These are phyloP conservation scores for Artemisia argyi DNA, from an alignment of 129 eudicot species.

Conservation along the genomic window DNA sequence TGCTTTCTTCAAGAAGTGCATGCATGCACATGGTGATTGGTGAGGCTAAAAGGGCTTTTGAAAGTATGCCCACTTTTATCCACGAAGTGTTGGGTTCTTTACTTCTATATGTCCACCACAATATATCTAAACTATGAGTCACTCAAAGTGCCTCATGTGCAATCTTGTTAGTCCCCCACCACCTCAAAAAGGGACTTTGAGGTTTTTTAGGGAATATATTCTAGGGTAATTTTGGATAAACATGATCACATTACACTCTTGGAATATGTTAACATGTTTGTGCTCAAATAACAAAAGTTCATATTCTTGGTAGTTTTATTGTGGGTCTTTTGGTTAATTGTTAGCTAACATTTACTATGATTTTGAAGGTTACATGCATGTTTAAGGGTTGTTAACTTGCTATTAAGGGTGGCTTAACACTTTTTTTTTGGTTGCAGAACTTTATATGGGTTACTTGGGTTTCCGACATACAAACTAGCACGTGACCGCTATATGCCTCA, in stretches of 20 bases:
- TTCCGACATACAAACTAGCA: no score
- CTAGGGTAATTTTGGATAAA: conserved; percentile 14
- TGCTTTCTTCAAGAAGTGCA: conserved; percentile 20
- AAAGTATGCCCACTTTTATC: conserved; percentile 12
- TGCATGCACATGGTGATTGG: conserved; percentile 14
- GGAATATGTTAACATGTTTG: conserved; percentile 6
- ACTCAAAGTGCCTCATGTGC: conserved; percentile 17
- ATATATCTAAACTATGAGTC: conserved; percentile 16
- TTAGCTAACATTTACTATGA: neutral
- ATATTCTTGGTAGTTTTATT: neutral
- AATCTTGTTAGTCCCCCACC: conserved; percentile 35
- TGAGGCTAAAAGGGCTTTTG: conserved; percentile 26
- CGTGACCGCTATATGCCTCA: no score
- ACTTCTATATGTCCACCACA: conserved; percentile 26
- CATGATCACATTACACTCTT: conserved; percentile 22
- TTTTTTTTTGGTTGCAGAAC: no score
- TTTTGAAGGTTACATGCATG: no score
- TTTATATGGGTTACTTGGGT: no score
- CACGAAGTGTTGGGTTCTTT: conserved; percentile 21
- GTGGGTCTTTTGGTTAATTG: neutral
- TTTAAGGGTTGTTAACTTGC: no score
- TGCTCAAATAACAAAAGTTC: neutral
- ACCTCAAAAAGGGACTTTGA: conserved; percentile 18
- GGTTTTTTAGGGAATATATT: conserved; percentile 26
- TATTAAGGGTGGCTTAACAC: no score